phyloP scores from a whole-genome alignment of 345 rosid genomes.

The Rhodamnia argentea region DNA sequence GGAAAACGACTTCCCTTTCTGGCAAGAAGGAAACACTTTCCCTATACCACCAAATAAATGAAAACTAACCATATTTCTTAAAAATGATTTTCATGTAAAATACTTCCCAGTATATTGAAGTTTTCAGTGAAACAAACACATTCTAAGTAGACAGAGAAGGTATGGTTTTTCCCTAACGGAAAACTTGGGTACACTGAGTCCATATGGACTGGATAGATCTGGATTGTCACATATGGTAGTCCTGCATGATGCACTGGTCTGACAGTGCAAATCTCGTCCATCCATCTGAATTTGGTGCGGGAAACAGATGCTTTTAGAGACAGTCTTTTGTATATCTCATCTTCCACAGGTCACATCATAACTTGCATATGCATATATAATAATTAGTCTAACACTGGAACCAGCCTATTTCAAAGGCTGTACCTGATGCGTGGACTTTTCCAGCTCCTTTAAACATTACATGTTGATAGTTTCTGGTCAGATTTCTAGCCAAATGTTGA shows the following conservation, averaged over 20 bases:
- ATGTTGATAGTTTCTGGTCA: neutral
- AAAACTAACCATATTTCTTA: neutral
- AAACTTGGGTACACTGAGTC: neutral
- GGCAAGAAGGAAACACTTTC: neutral
- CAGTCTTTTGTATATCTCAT: neutral
- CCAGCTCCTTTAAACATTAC: neutral
- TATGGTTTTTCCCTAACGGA: neutral
- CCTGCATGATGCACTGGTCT: neutral
- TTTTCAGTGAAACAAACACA: neutral
- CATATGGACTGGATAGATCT: neutral
- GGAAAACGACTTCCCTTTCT: neutral
- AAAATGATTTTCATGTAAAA: neutral
- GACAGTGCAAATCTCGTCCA: neutral
- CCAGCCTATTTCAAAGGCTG: neutral
- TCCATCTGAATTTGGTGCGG: neutral
- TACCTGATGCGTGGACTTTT: neutral
- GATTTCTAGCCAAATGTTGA: neutral
- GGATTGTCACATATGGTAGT: neutral
- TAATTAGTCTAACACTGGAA: neutral
- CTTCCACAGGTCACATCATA: neutral
- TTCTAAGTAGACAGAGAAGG: neutral
- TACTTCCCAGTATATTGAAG: neutral
- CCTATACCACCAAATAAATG: neutral
- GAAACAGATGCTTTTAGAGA: neutral
- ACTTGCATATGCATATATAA: neutral